Evolutionary conservation across 1,284 basidiomycete species (phyloP).

Genomic region (Sanghuangporus baumii): DNA sequence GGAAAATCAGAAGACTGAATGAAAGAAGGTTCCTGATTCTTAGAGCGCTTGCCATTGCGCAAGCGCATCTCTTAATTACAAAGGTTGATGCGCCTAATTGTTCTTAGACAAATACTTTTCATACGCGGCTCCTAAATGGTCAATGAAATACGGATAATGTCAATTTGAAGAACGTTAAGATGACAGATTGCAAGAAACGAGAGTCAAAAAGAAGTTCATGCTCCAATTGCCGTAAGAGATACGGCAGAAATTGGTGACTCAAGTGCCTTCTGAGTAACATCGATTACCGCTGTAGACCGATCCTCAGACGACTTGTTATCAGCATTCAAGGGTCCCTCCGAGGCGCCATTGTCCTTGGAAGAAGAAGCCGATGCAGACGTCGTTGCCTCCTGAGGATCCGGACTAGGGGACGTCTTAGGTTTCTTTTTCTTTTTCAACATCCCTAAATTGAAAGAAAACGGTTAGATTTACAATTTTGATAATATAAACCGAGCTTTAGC

Average conservation of each 20-base stretch:
- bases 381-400: constrained; percentile 19
- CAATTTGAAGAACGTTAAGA: neutral
- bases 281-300: constrained; percentile 1
- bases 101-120: neutral
- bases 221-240: constrained; percentile 14
- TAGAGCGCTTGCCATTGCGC: neutral
- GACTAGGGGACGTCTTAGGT: constrained; percentile 47
- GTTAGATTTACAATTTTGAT: constrained; percentile 10
- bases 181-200: neutral
- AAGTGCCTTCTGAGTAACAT: constrained; percentile 18
- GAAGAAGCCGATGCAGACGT: constrained; percentile 12
- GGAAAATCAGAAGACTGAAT: constrained; percentile 15
- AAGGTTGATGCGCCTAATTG: neutral
- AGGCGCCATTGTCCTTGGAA: constrained; percentile 5
- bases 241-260: constrained; percentile 20
- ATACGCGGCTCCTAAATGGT: neutral
- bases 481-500: neutral
- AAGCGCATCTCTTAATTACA: neutral
- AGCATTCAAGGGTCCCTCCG: neutral
- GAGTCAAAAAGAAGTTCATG: neutral
- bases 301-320: neutral
- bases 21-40: neutral
- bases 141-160: neutral
- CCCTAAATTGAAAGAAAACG: constrained; percentile 31
- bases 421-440: constrained; percentile 87